Evolutionary conservation across 2,329 filamentous ascomycete genomes (phyloP).

Genomic region (Hypomyces perniciosus): DNA sequence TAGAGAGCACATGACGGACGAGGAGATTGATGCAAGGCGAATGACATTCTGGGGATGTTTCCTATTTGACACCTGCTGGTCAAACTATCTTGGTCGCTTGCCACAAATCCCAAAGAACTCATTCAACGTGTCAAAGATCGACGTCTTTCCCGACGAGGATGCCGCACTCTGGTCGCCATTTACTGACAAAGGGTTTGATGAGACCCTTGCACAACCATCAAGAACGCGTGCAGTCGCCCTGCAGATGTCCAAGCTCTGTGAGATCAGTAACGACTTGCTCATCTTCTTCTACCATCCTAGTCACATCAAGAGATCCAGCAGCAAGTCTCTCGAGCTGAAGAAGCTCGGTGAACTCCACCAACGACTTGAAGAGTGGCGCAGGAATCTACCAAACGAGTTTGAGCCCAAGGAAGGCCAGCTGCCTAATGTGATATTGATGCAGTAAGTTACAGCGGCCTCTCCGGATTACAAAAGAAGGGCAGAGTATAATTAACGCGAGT

Average conservation of each 20-base stretch:
- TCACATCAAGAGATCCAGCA: slow-evolving; percentile 55
- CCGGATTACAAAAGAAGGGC: neutral
- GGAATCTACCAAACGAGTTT: slow-evolving; percentile 75
- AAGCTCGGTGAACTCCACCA: slow-evolving; percentile 89
- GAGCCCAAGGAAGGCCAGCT: slow-evolving; percentile 85
- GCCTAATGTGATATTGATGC: slow-evolving; percentile 71
- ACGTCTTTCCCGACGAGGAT: slow-evolving; percentile 87
- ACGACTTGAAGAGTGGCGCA: slow-evolving; percentile 82
- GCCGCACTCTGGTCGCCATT: slow-evolving; percentile 81
- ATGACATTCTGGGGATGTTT: slow-evolving; percentile 98
- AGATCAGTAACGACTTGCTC: slow-evolving; percentile 89
- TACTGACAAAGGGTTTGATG: slow-evolving; percentile 73
- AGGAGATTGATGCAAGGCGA: slow-evolving; percentile 80
- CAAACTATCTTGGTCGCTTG: slow-evolving; percentile 87
- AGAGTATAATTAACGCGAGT: slow-evolving; percentile 18
- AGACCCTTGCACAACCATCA: slow-evolving; percentile 69
- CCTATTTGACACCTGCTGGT: slow-evolving; percentile 98
- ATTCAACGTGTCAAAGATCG: slow-evolving; percentile 80
- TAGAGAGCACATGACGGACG: slow-evolving; percentile 59
- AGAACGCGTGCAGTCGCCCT: slow-evolving; percentile 75
- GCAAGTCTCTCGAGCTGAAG: slow-evolving; percentile 81
- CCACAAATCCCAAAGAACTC: slow-evolving; percentile 77
- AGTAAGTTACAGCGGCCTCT: slow-evolving; percentile 56
- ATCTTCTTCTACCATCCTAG: slow-evolving; percentile 86
- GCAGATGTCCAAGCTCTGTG: slow-evolving; percentile 76